Conservation (phyloP, 139 green algal genomes). For the Closterium sp. region DNA sequence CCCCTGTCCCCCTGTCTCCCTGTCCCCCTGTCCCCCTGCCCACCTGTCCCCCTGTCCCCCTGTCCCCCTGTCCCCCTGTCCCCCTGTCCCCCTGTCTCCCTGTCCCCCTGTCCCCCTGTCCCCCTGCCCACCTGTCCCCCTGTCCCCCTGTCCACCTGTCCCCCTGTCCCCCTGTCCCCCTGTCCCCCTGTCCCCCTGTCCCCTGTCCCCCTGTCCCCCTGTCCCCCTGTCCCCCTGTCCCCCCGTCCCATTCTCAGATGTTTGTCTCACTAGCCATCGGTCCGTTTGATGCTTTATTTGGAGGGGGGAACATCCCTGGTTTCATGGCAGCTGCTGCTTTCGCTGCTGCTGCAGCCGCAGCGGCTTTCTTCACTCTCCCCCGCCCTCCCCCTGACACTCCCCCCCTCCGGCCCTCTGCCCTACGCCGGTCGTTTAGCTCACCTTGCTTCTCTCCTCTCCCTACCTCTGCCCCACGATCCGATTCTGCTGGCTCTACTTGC, state of each 20-base stretch:
- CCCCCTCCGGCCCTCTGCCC: background rate
- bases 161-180: no score
- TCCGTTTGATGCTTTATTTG: conserved; percentile 44
- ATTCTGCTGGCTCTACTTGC: background rate
- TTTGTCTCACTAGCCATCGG: conserved; percentile 1
- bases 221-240: no score
- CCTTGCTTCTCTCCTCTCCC: background rate
- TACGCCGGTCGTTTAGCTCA: background rate
- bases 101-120: no score
- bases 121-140: no score
- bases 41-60: no score
- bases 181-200: no score
- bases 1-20: no score
- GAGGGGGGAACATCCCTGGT: conserved; percentile 42
- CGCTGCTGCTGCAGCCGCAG: conserved; percentile 22
- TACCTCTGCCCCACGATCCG: background rate
- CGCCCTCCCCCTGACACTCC: conserved; percentile 37
- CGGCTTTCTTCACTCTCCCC: conserved; percentile 8
- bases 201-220: no score
- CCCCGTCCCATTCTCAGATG: background rate
- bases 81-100: no score
- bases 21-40: no score
- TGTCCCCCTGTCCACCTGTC: no score
- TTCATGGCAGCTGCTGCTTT: conserved; percentile 41
- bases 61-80: no score